Evolutionary conservation across 164 flowering plant genomes (phyloP), one percentile per base, ranked within the genome.

Genomic region (Berberis vulgaris): DNA sequence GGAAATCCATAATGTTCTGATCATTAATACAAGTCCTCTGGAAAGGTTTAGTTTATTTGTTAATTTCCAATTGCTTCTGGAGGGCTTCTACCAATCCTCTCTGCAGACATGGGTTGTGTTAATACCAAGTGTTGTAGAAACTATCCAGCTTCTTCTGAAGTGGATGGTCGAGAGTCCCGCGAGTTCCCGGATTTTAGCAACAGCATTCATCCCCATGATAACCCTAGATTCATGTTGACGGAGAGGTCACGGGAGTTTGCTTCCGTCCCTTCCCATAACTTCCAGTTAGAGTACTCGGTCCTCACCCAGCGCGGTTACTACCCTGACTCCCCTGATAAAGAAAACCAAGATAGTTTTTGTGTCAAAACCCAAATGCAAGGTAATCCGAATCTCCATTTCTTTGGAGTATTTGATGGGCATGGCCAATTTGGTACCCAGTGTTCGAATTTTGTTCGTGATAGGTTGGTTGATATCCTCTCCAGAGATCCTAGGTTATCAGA

Each of bases 361-460:
- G 73, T 95, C 61, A 85, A 49, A 66, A 86, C 92, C 11, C 68
- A 81, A 11, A 6, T 95, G 59, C 91, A 83, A 78, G 92, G 87
- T 64, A 83, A 95, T 79, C 94, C 94, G 50, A 82, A 84, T 77
- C 73, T 88, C 49, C 99, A 95, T 82, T 89, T 95, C 83, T 91
- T 95, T 68, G 97, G 97, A 8, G 98, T 91, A 12, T 95, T 87
- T 74, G 99, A 95, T 76, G 99, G 98, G 67, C 99, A 95, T 65
- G 99, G 99, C 5, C 85, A 80, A 46, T 83, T 72, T 69, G 98
- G 99, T 42, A 65, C 85, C 0, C 72, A 85, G 65, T 95, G 99
- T 83, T 81, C 98, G 1, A 81, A 76, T 69, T 95, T 89, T 59
- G 99, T 83, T 40, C 82, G 72, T 71, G 84, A 86, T 43, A 89